Evolutionary conservation across 2,329 filamentous ascomycete genomes (phyloP).

Genomic region (Magnaporthiopsis incrustans): DNA sequence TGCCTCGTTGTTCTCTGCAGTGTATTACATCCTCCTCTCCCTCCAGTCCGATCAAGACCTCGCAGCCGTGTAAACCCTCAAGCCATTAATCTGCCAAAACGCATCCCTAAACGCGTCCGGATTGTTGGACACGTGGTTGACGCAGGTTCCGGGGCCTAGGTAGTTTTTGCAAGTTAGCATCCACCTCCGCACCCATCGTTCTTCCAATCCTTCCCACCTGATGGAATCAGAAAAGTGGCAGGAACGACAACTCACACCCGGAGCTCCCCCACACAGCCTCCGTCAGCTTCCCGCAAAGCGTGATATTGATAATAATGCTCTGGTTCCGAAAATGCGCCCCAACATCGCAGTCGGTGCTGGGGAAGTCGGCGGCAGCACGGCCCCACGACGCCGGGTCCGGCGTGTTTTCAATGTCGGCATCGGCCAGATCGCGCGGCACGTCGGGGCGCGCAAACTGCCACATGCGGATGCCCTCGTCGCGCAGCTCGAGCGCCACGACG

Average conservation of each 20-base stretch:
- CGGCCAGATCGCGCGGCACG: constrained; percentile 44
- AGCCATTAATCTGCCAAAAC: constrained; percentile 57
- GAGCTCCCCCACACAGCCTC: constrained; percentile 37
- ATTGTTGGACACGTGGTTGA: constrained; percentile 48
- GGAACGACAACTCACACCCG: constrained; percentile 27
- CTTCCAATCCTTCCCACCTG: no score
- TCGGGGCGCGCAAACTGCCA: constrained; percentile 48
- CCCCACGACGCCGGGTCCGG: constrained; percentile 59
- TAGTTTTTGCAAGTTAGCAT: not conserved
- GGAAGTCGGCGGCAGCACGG: constrained; percentile 55
- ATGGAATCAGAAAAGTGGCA: not conserved
- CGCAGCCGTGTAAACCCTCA: constrained; percentile 45
- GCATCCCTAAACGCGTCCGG: constrained; percentile 48
- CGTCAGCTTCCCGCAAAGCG: constrained; percentile 52
- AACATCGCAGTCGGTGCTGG: constrained; percentile 53
- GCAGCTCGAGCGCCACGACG: constrained; percentile 53
- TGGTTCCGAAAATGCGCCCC: constrained; percentile 53
- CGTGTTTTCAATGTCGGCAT: no score
- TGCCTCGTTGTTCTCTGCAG: no score
- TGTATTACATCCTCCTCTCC: no score
- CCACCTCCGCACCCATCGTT: no score
- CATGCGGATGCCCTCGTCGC: constrained; percentile 50
- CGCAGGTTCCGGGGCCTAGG: constrained; percentile 40
- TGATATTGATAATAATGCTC: constrained; percentile 59
- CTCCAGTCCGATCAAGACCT: constrained; percentile 8